Evolutionary conservation across 176 grass and related monocot genomes (phyloP).

Genomic region (Bromus sterilis): DNA sequence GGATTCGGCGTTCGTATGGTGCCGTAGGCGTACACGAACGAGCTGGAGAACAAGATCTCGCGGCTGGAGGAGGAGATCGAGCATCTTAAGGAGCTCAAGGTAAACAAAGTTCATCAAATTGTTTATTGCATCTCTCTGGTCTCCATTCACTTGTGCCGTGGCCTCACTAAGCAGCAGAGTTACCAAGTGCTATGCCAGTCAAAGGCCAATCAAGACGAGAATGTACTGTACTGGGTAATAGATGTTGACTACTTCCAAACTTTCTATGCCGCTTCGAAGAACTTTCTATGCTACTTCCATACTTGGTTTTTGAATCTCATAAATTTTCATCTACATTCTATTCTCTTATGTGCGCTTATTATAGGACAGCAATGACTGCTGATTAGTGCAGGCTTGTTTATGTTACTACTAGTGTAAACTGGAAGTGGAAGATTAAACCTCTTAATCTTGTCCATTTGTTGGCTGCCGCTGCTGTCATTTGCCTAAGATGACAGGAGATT

Average conservation of each 20-base stretch:
- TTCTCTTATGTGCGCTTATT: background rate
- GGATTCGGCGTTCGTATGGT: background rate
- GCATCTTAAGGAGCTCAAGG: slow-evolving; percentile 48
- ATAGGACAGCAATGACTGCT: background rate
- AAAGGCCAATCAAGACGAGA: background rate
- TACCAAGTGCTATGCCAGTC: background rate
- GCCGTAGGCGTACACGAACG: slow-evolving; percentile 78
- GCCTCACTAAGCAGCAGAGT: too few species aligned
- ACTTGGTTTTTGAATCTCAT: background rate
- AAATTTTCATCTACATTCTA: background rate
- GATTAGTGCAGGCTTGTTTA: too few species aligned
- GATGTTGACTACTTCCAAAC: background rate
- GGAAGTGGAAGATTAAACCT: background rate
- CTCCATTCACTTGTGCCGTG: background rate
- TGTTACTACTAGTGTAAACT: too few species aligned
- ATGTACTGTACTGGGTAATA: background rate
- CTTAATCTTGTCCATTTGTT: background rate
- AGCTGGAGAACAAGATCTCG: slow-evolving; percentile 79
- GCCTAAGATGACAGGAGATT: background rate
- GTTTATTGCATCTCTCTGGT: background rate
- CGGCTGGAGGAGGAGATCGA: slow-evolving; percentile 66
- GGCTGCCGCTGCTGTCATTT: background rate
- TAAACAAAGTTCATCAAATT: background rate
- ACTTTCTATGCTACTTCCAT: background rate
- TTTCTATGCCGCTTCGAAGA: background rate